Evolutionary conservation across 2,329 filamentous ascomycete species (phyloP), one percentile per base, ranked within the genome.

Genomic region (Clarireedia hainanense): DNA sequence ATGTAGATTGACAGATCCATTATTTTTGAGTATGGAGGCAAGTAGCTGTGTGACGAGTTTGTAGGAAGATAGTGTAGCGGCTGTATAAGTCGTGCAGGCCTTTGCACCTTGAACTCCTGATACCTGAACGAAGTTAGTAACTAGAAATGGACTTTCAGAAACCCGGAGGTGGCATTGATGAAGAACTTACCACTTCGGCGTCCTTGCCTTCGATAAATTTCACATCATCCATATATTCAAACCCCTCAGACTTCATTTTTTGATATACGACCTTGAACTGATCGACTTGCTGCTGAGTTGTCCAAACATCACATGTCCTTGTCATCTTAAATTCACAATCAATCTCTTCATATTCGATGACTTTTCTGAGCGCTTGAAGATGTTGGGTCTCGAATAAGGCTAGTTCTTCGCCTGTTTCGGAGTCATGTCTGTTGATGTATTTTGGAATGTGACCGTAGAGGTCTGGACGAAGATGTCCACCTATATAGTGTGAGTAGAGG

Each of bases 31-130:
- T 4, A 80, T 63, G 0, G 76, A 71, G 47, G 75, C 69, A 1
- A 84, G 68, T 0, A 83, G 74, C 40, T 74, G 74, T 0, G 75
- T 70, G 3, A 85, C 74, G 12, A 84, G 72, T 63, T 85, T 85
- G 66, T 84, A 84, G 1, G 82, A 80, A 76, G 77, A 81, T 15
- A 80, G 20, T 14, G 55, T 54, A 0, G 52, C 64, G 10, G 64
- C 63, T 20, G 61, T 61, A 34, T 58, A 62, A 4, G 61, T 55
- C 14, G 57, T 54, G 26, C 59, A 61, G 9, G 43, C 58, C 37
- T 57, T 58, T 2, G 62, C 63, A 12, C 58, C 63, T 56, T 64
- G 66, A 4, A 66, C 57, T 17, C 64, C 64, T 5, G 58, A 65
- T 34, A 60, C 58, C 15, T 58, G 24, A 5, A 36, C 17, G 0